A percentile compares a stretch with the other conserved stretches of the same genome.
phyloP scores from a whole-genome alignment of 306 rosid species.

The Gastrolobium villosum region DNA sequence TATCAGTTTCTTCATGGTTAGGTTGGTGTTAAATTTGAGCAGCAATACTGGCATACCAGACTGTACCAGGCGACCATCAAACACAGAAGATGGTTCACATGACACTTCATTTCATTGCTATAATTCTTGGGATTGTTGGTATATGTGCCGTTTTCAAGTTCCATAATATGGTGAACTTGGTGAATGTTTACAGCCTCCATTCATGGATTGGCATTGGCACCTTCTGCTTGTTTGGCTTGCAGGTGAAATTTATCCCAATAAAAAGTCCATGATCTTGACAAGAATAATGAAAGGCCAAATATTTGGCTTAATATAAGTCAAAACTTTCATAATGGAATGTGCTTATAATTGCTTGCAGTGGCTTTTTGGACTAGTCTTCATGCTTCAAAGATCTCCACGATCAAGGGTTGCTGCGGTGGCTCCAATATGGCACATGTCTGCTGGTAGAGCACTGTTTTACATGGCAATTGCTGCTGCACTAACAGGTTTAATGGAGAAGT shows the following conservation, averaged over 20 bases:
- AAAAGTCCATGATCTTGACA: too few species aligned
- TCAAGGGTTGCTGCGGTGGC: conserved; percentile 23
- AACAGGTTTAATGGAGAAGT: conserved; percentile 73
- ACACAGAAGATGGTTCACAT: conserved; percentile 65
- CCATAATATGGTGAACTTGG: conserved; percentile 63
- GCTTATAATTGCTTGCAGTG: conserved; percentile 57
- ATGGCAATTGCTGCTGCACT: conserved; percentile 82
- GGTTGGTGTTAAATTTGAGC: conserved; percentile 45
- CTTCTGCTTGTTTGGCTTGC: conserved; percentile 71
- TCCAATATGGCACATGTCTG: conserved; percentile 67
- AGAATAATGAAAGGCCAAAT: too few species aligned
- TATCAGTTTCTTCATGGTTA: not conserved
- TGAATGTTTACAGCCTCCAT: conserved; percentile 72
- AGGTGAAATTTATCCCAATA: conserved; percentile 57
- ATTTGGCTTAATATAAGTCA: too few species aligned
- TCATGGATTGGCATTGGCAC: conserved; percentile 94
- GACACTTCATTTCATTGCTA: conserved; percentile 67
- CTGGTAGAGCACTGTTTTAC: conserved; percentile 74
- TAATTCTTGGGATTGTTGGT: conserved; percentile 70
- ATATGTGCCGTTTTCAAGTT: conserved; percentile 80
- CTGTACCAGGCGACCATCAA: conserved; percentile 36
- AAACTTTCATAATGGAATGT: not conserved
- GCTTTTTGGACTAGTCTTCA: conserved; percentile 67
- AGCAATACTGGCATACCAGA: conserved; percentile 83
- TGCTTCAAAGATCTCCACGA: conserved; percentile 45